These are phyloP conservation scores for Xerocomus spinulosus DNA, from an alignment of 768 basidiomycete genomes.

Conservation along the genomic window DNA sequence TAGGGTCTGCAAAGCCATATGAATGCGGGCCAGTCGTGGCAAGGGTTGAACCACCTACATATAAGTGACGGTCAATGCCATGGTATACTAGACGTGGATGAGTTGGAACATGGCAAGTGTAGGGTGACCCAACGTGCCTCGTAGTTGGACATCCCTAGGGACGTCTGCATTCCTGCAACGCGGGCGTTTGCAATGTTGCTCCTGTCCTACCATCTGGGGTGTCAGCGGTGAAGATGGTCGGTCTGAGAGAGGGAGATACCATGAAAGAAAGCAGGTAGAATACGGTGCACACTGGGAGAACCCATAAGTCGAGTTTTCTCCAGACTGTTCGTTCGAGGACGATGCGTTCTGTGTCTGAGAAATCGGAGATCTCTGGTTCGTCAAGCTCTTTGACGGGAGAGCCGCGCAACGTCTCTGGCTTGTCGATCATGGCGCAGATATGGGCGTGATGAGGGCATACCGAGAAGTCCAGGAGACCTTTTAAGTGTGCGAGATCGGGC, in stretches of 20 bases:
- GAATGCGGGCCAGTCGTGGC: background rate
- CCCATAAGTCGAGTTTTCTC: constrained; percentile 46
- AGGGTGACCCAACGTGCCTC: constrained; percentile 13
- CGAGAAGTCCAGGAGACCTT: background rate
- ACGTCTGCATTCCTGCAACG: constrained; percentile 57
- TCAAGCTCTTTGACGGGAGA: constrained; percentile 9
- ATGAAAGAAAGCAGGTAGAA: constrained; percentile 52
- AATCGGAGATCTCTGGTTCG: background rate
- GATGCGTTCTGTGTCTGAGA: constrained; percentile 13
- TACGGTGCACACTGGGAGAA: constrained; percentile 46
- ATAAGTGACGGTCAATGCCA: constrained; percentile 28
- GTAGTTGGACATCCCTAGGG: constrained; percentile 32
- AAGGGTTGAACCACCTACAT: constrained; percentile 10
- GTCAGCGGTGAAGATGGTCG: background rate
- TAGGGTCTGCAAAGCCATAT: constrained; percentile 37
- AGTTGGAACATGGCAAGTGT: background rate
- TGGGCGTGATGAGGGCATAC: background rate
- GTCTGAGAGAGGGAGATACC: constrained; percentile 33
- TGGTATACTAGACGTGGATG: constrained; percentile 30
- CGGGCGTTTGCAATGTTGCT: constrained; percentile 55
- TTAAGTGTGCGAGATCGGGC: background rate
- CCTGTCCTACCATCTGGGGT: constrained; percentile 25
- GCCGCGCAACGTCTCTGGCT: background rate
- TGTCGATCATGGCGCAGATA: constrained; percentile 4
- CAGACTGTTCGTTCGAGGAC: constrained; percentile 40